These are phyloP conservation scores for Phytopythium helicoides DNA, from an alignment of 352 stramenopile species.

Conservation along the genomic window DNA sequence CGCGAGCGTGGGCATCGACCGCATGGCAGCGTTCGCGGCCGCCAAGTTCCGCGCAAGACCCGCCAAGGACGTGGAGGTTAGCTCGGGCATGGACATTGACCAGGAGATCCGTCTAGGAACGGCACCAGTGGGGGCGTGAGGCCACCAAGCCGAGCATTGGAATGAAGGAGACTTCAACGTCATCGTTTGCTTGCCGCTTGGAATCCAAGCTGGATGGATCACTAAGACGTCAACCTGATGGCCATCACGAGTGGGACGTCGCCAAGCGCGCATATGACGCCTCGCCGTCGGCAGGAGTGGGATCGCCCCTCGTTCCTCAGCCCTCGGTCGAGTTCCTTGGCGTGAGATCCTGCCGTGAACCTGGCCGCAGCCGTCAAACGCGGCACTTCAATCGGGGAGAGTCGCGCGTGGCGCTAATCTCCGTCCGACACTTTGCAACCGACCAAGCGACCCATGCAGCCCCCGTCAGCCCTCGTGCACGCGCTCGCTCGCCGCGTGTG, in stretches of 20 bases:
- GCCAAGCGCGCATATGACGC: too few species aligned
- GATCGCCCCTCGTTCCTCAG: slow-evolving; percentile 2
- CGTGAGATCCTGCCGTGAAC: too few species aligned
- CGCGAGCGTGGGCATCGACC: slow-evolving; percentile 23
- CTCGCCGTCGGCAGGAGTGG: too few species aligned
- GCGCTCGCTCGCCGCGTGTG: neutral
- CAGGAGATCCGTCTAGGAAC: neutral
- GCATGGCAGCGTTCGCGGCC: slow-evolving; percentile 32
- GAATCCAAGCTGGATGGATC: slow-evolving; percentile 2
- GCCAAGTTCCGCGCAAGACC: slow-evolving; percentile 13
- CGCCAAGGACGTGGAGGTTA: neutral
- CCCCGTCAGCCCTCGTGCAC: neutral
- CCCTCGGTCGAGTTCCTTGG: too few species aligned
- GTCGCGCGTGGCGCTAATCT: neutral
- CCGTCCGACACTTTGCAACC: slow-evolving; percentile 3
- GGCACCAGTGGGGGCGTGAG: too few species aligned
- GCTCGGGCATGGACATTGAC: neutral
- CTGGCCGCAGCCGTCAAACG: slow-evolving; percentile 10
- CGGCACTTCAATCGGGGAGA: slow-evolving; percentile 8
- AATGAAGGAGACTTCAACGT: too few species aligned
- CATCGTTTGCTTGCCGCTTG: neutral
- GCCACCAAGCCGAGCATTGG: too few species aligned
- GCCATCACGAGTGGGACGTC: slow-evolving; percentile 3
- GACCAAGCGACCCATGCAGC: neutral
- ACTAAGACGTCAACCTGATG: slow-evolving; percentile 1